Percentiles rank a stretch among this genome's conserved stretches.
Conservation (phyloP, 176 grass and related monocot genomes). For the Saccharum spontaneum region DNA sequence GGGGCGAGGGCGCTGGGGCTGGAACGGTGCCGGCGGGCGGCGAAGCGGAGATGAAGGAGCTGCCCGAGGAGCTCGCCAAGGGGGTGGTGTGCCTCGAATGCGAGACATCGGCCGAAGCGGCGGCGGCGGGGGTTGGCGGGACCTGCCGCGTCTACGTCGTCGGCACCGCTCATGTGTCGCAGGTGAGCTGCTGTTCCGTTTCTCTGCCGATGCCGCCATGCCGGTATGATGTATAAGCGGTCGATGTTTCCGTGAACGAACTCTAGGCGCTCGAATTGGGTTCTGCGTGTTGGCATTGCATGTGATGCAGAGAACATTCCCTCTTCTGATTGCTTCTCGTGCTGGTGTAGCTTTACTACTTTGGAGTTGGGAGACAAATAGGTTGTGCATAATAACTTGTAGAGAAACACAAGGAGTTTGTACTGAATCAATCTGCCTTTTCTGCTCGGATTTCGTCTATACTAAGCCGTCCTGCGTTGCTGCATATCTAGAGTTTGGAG, state of each 20-base stretch:
- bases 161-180: constrained; percentile 76
- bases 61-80: constrained; percentile 67
- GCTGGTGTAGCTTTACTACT: background rate
- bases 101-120: constrained; percentile 52
- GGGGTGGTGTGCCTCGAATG: constrained; percentile 62
- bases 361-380: background rate
- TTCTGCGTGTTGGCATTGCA: background rate
- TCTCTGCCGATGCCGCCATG: background rate
- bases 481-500: background rate
- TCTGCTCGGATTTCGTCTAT: background rate
- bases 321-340: background rate
- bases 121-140: constrained; percentile 28
- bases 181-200: constrained; percentile 40
- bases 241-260: background rate
- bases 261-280: background rate
- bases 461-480: background rate
- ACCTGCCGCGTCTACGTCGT: constrained; percentile 70
- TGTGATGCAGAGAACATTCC: background rate
- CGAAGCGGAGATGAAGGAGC: constrained; percentile 31
- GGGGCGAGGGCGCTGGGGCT: background rate
- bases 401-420: background rate
- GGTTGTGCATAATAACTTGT: background rate
- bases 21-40: background rate
- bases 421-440: background rate
- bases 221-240: background rate